Base-by-base conservation (phyloP, 2,329 filamentous ascomycete species). In the Epicoccum nigrum region DNA sequence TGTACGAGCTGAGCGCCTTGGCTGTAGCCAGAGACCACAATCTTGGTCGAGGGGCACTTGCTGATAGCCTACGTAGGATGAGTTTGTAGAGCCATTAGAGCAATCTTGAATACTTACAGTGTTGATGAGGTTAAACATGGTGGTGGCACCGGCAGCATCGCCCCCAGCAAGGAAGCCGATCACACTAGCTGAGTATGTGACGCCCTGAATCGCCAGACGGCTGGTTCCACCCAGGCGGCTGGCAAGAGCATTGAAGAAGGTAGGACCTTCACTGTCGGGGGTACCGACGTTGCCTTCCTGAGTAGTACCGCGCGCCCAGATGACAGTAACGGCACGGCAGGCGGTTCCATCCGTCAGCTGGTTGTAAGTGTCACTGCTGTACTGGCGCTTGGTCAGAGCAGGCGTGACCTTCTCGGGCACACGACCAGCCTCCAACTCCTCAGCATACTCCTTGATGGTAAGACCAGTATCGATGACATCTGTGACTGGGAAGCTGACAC, bases 281-380 rank as follows among this genome's bases (percentile, higher is more conserved):
- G 60, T 63, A 13, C 82, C 82, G 9, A 83, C 77, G 56, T 82
- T 83, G 41, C 80, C 80, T 1, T 62, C 45, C 65, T 83, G 79
- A 3, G 74, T 76, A 4, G 81, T 83, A 9, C 82, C 82, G 15
- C 82, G 77, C 27, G 82, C 81, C 54, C 78, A 84, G 62, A 84
- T 79, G 52, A 84, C 66, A 9, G 79, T 83, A 40, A 81, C 72
- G 13, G 69, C 61, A 19, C 75, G 76, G 67, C 78, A 81, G 28
- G 59, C 53, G n/a, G 64, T 67, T 12, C 64, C 60, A 51, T 68
- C 60, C 11, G 63, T 69, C 15, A 70, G 53, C 35, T 70, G 66
- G 53, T 68, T 69, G 54, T 67, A 65, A 11, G 65, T 69, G 45
- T 58, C 48, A 16, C 56, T 49, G 20, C 32, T 49, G 53, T 59